Evolutionary conservation across 2,329 filamentous ascomycete species (phyloP), one percentile per base, ranked within the genome.

Genomic region (Thielaviopsis populi): DNA sequence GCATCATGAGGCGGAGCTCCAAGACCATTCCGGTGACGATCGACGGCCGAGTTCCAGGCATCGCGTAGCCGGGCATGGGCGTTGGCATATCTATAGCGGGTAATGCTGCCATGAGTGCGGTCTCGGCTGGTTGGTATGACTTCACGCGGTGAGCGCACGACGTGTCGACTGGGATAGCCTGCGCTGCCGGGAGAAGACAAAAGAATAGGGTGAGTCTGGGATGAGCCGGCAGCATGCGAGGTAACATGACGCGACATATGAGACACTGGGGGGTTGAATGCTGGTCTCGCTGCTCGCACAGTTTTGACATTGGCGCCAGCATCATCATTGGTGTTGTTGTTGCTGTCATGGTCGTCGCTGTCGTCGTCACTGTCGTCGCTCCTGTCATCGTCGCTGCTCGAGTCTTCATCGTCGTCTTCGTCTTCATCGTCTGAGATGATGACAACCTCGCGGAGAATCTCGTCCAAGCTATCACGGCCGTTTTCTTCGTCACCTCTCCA

Each of bases 401-500:
- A 75, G 8, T 71, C 73, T 3, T 75, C 74, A 2, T 76, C 77
- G 48, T 71, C 73, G 3, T 75, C 74, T 2, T 76, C 77, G 48
- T 75, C 78, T 69, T 83, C 80, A 4, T 78, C 78, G 68, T 83
- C 81, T n/a, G 82, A 83, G 54, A 87, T 84, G 69, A 86, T 80
- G 62, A 86, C 81, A 11, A 86, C 82, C 71, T 87, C 84, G 61
- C 82, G 78, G 41, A 86, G 75, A 65, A 86, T 85, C 70, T 86
- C 83, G 65, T 86, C 83, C 17, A 86, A 77, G 70, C 86, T 82
- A 69, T 87, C 83, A 59, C 83, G 80, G 30, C 84, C 84, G 19
- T 80, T 86, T 71, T 87, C 84, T 71, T 87, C 84, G 68, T 87
- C 84, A 63, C 84, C 84, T 74, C 84, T 83, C 84, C 84, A 87